phyloP scores from a whole-genome alignment of 352 stramenopile genomes.

The Pythium aphanidermatum region DNA sequence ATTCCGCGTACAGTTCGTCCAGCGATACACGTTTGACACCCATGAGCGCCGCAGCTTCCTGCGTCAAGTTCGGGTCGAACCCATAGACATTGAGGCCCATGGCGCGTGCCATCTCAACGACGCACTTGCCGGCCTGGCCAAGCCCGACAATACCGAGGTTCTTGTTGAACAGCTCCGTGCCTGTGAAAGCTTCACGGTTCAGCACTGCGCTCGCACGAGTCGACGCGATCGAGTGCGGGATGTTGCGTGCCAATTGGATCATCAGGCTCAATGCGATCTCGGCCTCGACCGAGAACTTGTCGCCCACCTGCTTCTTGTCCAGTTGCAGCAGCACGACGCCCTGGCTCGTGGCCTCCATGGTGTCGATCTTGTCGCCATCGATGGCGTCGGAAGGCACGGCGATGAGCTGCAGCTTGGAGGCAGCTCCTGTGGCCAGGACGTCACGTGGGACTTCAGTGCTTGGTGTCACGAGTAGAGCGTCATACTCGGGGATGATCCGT shows the following conservation, averaged over 20 bases:
- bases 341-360: conserved; percentile 71
- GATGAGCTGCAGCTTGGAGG: conserved; percentile 43
- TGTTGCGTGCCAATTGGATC: conserved; percentile 53
- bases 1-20: conserved; percentile 54
- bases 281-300: conserved; percentile 69
- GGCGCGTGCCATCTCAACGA: conserved; percentile 67
- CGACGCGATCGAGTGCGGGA: conserved; percentile 43
- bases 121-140: conserved; percentile 59
- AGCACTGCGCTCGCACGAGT: conserved; percentile 19
- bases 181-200: conserved; percentile 43
- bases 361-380: conserved; percentile 55
- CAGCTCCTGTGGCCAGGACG: conserved; percentile 35
- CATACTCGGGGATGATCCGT: conserved; percentile 36
- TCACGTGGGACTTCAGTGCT: conserved; percentile 35
- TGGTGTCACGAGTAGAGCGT: conserved; percentile 54
- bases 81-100: conserved; percentile 64
- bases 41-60: conserved; percentile 53
- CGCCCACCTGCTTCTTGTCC: conserved; percentile 62
- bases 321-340: conserved; percentile 72
- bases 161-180: conserved; percentile 57
- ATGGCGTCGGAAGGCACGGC: conserved; percentile 50
- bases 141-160: conserved; percentile 66
- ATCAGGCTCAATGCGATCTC: conserved; percentile 61
- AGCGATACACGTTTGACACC: conserved; percentile 59
- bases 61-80: conserved; percentile 71